Percentiles rank a stretch among this genome's conserved stretches.
These are phyloP conservation scores for Pichia scutulata DNA, from an alignment of 805 yeast species.

Conservation along the genomic window DNA sequence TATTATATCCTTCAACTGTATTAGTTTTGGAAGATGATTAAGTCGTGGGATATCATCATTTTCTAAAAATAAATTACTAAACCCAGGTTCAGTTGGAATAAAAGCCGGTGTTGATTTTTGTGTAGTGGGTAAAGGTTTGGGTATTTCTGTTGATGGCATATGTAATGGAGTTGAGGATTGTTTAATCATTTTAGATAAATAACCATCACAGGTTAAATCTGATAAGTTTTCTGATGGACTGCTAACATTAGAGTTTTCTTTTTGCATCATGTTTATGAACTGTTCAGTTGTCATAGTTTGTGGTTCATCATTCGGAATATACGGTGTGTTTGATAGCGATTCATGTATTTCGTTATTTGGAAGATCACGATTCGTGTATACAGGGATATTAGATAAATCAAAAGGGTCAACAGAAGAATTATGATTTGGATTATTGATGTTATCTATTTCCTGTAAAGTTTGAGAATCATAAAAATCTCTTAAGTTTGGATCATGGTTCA, in stretches of 20 bases:
- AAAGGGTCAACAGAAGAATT: slow-evolving; percentile 13
- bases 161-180: not conserved
- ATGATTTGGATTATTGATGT: not conserved
- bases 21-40: slow-evolving; percentile 6
- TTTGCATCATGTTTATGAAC: slow-evolving; percentile 11
- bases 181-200: not conserved
- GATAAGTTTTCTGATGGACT: not conserved
- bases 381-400: slow-evolving; percentile 15
- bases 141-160: not conserved
- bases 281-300: slow-evolving; percentile 19
- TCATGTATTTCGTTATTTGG: not conserved
- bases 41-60: slow-evolving; percentile 10
- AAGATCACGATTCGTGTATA: not conserved
- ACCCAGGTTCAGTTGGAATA: not conserved
- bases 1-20: slow-evolving; percentile 12
- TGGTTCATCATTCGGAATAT: slow-evolving; percentile 10
- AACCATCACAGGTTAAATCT: slow-evolving; percentile 2
- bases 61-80: slow-evolving; percentile 10
- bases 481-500: slow-evolving; percentile 25
- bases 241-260: not conserved
- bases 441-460: not conserved
- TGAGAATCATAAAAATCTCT: slow-evolving; percentile 20
- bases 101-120: not conserved
- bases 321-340: not conserved
- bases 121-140: not conserved